phyloP scores from a whole-genome alignment of 306 rosid species.

The Prunus salicina region DNA sequence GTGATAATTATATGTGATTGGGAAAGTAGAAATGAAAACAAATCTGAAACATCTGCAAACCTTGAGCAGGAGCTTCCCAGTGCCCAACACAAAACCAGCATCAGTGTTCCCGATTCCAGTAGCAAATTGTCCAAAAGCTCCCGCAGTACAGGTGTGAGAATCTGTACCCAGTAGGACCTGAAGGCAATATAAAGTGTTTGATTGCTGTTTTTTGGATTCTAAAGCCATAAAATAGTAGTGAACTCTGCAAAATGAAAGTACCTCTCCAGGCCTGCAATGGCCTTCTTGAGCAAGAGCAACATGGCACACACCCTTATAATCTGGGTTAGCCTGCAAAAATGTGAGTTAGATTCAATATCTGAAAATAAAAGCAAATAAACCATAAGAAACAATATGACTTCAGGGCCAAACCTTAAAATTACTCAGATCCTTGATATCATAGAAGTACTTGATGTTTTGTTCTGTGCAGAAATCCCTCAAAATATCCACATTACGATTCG shows the following conservation, averaged over 20 bases:
- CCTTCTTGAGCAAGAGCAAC: slow-evolving; percentile 99
- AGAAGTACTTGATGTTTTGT: slow-evolving; percentile 88
- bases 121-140: slow-evolving; percentile 98
- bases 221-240: slow-evolving; percentile 4
- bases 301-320: slow-evolving; percentile 96
- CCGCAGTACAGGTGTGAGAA: slow-evolving; percentile 97
- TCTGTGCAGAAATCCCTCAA: slow-evolving; percentile 86
- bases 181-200: slow-evolving; percentile 17
- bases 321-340: slow-evolving; percentile 80
- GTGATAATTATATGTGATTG: not conserved
- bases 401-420: slow-evolving; percentile 69
- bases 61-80: slow-evolving; percentile 92
- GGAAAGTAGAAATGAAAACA: not conserved
- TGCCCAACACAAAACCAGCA: slow-evolving; percentile 87
- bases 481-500: slow-evolving; percentile 90
- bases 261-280: slow-evolving; percentile 99
- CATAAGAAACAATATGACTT: not conserved
- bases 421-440: slow-evolving; percentile 87
- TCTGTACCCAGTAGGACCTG: slow-evolving; percentile 95
- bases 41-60: slow-evolving; percentile 29
- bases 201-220: slow-evolving; percentile 7
- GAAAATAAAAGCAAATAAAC: slow-evolving; percentile 3
- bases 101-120: slow-evolving; percentile 96
- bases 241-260: slow-evolving; percentile 19
- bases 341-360: slow-evolving; percentile 16